A percentile compares a stretch with the other conserved stretches of the same genome.
Conservation (phyloP, 2,329 filamentous ascomycete genomes). For the Knufia fluminis region DNA sequence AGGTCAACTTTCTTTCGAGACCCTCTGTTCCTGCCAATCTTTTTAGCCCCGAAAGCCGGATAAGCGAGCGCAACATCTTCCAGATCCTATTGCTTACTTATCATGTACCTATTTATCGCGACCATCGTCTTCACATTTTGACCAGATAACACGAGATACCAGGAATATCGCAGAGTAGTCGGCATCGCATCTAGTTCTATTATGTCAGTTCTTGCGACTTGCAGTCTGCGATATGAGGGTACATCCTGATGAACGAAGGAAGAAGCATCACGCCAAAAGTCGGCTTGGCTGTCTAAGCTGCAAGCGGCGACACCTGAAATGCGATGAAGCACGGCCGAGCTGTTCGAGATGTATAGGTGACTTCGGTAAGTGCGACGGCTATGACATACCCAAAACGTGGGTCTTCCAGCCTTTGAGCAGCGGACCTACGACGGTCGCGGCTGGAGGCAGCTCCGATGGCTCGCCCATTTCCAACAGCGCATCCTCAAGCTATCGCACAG, state of each 20-base stretch:
- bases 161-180: too few relatives aligned
- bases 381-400: slow-evolving; percentile 13
- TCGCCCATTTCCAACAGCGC: background rate
- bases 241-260: slow-evolving; percentile 2
- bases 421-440: background rate
- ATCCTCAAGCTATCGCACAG: background rate
- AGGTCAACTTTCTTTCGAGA: too few relatives aligned
- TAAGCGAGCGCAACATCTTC: too few relatives aligned
- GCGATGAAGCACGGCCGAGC: slow-evolving; percentile 11
- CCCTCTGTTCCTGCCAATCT: too few relatives aligned
- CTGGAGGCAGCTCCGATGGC: background rate
- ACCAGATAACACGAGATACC: too few relatives aligned
- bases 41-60: too few relatives aligned
- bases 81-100: too few relatives aligned
- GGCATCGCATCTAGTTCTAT: too few relatives aligned
- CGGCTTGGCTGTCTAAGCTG: slow-evolving; percentile 17
- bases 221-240: background rate
- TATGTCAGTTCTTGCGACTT: background rate
- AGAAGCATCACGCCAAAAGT: slow-evolving; percentile 4
- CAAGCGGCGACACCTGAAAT: slow-evolving; percentile 21
- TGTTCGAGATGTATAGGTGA: slow-evolving; percentile 11
- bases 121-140: too few relatives aligned
- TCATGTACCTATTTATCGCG: too few relatives aligned
- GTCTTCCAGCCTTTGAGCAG: slow-evolving; percentile 6
- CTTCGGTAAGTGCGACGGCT: slow-evolving; percentile 11